Evolutionary conservation across 192 early-diverging fungal genomes (phyloP).

Genomic region (Coemansia javaensis): DNA sequence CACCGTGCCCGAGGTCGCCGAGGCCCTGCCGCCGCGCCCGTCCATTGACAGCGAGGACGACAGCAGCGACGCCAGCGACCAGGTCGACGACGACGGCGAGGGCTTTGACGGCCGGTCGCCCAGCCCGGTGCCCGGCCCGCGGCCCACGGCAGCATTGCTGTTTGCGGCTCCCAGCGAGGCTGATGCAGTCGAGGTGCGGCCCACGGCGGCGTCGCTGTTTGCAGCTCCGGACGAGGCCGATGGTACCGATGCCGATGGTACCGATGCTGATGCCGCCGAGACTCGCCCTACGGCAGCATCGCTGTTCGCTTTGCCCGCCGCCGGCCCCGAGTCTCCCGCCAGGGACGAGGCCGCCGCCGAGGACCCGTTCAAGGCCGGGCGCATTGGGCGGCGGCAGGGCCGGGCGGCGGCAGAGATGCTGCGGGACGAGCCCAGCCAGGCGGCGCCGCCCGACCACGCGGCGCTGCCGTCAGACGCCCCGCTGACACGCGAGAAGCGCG

Average conservation of each 20-base stretch:
- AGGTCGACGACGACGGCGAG: conserved; percentile 5
- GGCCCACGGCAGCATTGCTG: conserved; percentile 32
- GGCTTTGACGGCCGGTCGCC: conserved; percentile 12
- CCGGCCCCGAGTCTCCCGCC: not conserved
- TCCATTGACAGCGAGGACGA: not conserved
- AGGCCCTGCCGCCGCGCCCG: not conserved
- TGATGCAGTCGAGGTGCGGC: not conserved
- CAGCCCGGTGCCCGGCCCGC: conserved; percentile 16
- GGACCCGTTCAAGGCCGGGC: conserved; percentile 2
- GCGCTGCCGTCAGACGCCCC: conserved; percentile 26
- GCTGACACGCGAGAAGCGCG: conserved; percentile 47
- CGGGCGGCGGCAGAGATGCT: conserved; percentile 32
- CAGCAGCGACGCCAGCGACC: conserved; percentile 1
- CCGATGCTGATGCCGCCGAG: not conserved
- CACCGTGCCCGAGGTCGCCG: conserved; percentile 6
- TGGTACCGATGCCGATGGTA: not conserved
- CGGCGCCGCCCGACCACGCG: not conserved
- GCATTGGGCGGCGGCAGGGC: conserved; percentile 43
- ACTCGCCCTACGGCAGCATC: too few species aligned
- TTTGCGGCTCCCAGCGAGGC: conserved; percentile 7
- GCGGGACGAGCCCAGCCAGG: conserved; percentile 14
- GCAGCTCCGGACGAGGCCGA: not conserved
- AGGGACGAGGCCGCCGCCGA: not conserved
- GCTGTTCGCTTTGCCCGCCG: not conserved
- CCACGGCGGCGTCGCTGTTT: conserved; percentile 35